Conservation (phyloP, 2,329 filamentous ascomycete species). For the Orbilia blumenaviensis region DNA sequence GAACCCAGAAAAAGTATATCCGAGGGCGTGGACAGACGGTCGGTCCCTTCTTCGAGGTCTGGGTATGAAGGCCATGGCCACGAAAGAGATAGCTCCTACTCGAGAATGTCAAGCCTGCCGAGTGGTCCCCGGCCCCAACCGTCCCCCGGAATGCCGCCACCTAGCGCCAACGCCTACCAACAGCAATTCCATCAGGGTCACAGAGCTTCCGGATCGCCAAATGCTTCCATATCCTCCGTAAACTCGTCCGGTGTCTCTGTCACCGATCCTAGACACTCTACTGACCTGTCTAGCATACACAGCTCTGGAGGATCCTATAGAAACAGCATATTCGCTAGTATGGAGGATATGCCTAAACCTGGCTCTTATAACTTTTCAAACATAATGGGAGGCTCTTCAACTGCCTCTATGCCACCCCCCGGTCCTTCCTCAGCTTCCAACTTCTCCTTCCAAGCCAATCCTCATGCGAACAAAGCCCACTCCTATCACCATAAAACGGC, state of each 20-base stretch:
- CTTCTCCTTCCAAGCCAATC: conserved; percentile 40
- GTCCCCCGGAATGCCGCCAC: conserved; percentile 4
- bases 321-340: conserved; percentile 52
- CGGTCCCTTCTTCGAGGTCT: conserved; percentile 20
- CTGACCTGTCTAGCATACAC: conserved; percentile 72
- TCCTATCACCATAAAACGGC: conserved; percentile 26
- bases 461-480: conserved; percentile 26
- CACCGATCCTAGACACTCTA: conserved; percentile 66
- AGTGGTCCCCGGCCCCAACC: conserved; percentile 43
- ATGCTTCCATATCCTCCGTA: conserved; percentile 61
- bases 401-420: conserved; percentile 2
- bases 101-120: conserved; percentile 31
- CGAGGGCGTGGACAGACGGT: conserved; percentile 29
- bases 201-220: conserved; percentile 65
- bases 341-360: conserved; percentile 48
- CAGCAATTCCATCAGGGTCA: conserved; percentile 62
- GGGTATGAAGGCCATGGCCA: not conserved
- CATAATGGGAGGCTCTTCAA: not conserved
- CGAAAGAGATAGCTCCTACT: conserved; percentile 11
- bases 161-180: conserved; percentile 34
- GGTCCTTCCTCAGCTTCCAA: conserved; percentile 30
- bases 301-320: conserved; percentile 53
- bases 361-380: conserved; percentile 43
- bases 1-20: conserved; percentile 32
- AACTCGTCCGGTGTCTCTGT: conserved; percentile 61